phyloP scores from a whole-genome alignment of 2,329 filamentous ascomycete species.

The Raffaelea arxii region DNA sequence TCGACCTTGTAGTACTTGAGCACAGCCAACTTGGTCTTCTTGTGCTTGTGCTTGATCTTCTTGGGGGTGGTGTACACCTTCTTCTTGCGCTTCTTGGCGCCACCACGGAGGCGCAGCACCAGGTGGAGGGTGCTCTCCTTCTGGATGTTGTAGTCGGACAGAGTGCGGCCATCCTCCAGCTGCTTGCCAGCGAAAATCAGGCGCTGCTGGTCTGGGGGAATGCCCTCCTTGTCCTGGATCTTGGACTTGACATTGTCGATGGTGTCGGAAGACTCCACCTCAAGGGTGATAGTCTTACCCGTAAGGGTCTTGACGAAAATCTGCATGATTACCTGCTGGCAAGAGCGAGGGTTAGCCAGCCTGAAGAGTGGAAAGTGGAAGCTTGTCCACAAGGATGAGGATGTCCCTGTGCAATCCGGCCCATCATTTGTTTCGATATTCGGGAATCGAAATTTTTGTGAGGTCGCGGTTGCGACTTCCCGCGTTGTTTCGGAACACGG shows the following conservation, averaged over 20 bases:
- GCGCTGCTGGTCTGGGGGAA: constrained; percentile 97
- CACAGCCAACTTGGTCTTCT: constrained; percentile 99
- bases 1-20: constrained; percentile 99
- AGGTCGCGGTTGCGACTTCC: neutral
- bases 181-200: constrained; percentile 99
- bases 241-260: constrained; percentile 99
- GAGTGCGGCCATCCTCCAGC: constrained; percentile 97
- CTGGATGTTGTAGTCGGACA: constrained; percentile 99
- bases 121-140: constrained; percentile 99
- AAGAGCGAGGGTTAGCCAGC: too few species aligned
- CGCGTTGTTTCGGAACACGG: neutral
- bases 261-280: constrained; percentile 99
- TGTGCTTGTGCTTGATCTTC: constrained; percentile 99
- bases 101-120: constrained; percentile 95
- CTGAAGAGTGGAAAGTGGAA: too few species aligned
- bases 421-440: too few species aligned
- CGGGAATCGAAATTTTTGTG: too few species aligned
- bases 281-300: constrained; percentile 99
- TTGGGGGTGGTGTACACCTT: constrained; percentile 99
- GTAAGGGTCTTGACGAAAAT: constrained; percentile 81
- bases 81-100: constrained; percentile 99
- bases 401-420: too few species aligned
- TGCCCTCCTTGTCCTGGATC: constrained; percentile 98
- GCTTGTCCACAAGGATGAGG: too few species aligned
- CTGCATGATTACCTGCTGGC: constrained; percentile 68